A percentile compares a stretch with the other conserved stretches of the same genome.
Conservation (phyloP, 2,329 filamentous ascomycete species). For the Neonectria ditissima region DNA sequence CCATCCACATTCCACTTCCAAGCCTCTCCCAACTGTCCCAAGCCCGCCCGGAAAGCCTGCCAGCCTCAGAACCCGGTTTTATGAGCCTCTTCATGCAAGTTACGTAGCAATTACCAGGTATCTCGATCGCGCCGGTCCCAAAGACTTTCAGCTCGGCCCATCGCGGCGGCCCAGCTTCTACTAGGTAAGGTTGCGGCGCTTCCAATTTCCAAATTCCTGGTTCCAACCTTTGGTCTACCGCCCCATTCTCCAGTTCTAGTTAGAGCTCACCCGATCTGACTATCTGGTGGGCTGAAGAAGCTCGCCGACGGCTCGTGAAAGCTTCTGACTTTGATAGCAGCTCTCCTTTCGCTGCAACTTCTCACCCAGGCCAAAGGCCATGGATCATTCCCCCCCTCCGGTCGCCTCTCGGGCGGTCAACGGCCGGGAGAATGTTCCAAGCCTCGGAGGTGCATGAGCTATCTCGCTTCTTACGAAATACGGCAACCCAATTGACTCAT, state of each 20-base stretch:
- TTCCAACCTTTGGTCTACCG: constrained; percentile 2
- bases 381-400: constrained; percentile 30
- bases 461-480: constrained; percentile 13
- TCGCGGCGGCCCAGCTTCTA: constrained; percentile 2
- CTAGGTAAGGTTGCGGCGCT: constrained; percentile 3
- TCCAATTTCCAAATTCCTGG: constrained; percentile 19
- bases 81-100: constrained; percentile 23
- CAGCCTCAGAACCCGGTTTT: constrained; percentile 31
- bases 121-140: constrained; percentile 14
- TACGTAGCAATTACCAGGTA: constrained; percentile 7
- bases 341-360: constrained; percentile 8
- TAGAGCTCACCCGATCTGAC: constrained; percentile 24
- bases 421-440: not conserved
- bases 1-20: not conserved
- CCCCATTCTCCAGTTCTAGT: constrained; percentile 8
- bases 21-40: not conserved
- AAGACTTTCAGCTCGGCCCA: not conserved
- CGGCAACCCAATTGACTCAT: constrained; percentile 3
- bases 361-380: constrained; percentile 31
- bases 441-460: not conserved
- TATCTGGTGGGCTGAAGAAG: constrained; percentile 36
- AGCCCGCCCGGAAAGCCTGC: constrained; percentile 29
- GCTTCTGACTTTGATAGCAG: constrained; percentile 27
- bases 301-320: constrained; percentile 31
- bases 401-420: constrained; percentile 6